A percentile compares a stretch with the other conserved stretches of the same genome.
phyloP scores from a whole-genome alignment of 306 rosid genomes.

The Sechiopsis laciniata region DNA sequence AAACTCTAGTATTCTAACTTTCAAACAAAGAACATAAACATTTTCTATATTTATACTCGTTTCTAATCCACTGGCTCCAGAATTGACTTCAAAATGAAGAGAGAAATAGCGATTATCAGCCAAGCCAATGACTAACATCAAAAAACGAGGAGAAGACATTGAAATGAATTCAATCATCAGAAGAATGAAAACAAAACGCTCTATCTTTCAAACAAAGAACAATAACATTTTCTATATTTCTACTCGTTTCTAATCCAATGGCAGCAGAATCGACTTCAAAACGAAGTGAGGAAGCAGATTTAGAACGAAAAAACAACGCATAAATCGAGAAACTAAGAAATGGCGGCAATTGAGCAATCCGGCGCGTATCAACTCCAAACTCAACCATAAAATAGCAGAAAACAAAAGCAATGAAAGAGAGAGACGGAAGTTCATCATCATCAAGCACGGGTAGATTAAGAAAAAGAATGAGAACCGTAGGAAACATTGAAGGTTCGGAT shows the following conservation, averaged over 20 bases:
- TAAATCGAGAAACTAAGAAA: not conserved
- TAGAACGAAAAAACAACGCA: not conserved
- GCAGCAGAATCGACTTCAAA: not conserved
- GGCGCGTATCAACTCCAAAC: not conserved
- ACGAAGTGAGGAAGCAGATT: not conserved
- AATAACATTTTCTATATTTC: not conserved
- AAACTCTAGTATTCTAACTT: not conserved
- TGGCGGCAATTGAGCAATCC: not conserved
- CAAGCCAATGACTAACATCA: not conserved
- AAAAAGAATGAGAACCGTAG: conserved; percentile 34
- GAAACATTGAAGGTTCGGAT: conserved; percentile 26
- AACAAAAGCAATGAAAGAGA: conserved; percentile 1
- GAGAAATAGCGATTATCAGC: not conserved
- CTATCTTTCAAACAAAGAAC: not conserved
- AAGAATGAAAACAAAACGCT: not conserved
- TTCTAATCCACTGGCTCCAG: too few relatives aligned
- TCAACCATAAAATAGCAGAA: not conserved
- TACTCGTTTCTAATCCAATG: not conserved
- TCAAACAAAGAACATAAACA: not conserved
- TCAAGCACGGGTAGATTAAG: not conserved
- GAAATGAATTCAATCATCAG: not conserved
- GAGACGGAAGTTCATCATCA: not conserved
- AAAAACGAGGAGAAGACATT: not conserved
- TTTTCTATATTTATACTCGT: not conserved
- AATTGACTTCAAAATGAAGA: too few relatives aligned